Percentiles rank a stretch among this genome's conserved stretches.
Evolutionary conservation across 176 grass and related monocot genomes (phyloP).

Genomic region (Otatea glauca): DNA sequence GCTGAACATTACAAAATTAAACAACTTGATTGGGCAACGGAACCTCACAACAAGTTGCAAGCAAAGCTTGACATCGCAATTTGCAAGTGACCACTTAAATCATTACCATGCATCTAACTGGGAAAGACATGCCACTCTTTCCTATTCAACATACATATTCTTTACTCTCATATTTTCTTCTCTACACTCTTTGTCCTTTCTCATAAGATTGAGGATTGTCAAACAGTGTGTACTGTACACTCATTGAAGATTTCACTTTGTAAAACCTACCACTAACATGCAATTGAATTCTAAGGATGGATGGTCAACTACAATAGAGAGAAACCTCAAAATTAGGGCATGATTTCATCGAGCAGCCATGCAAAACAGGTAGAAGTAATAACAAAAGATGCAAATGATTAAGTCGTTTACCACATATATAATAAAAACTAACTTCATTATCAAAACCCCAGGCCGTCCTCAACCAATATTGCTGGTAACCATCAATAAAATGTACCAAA

Average conservation of each 20-base stretch:
- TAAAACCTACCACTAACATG: conserved; percentile 2
- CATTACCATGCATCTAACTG: conserved; percentile 1
- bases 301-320: background rate
- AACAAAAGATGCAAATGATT: conserved; percentile 36
- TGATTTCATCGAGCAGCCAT: conserved; percentile 27
- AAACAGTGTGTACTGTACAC: background rate
- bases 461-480: conserved; percentile 89
- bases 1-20: background rate
- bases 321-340: background rate
- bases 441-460: conserved; percentile 88
- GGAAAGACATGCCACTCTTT: background rate
- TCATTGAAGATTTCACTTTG: background rate
- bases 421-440: conserved; percentile 97
- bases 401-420: conserved; percentile 91
- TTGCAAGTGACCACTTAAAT: conserved; percentile 3
- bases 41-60: background rate
- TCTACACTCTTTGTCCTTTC: background rate
- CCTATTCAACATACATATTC: background rate
- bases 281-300: conserved; percentile 8
- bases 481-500: conserved; percentile 91
- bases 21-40: background rate
- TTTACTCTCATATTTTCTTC: conserved; percentile 1
- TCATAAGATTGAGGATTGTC: background rate
- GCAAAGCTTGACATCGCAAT: background rate
- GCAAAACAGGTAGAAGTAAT: conserved; percentile 28